Percentiles rank a stretch among this genome's conserved stretches.
Evolutionary conservation across 495 filamentous ascomycete genomes (phyloP).

Genomic region (Tuber magnatum): DNA sequence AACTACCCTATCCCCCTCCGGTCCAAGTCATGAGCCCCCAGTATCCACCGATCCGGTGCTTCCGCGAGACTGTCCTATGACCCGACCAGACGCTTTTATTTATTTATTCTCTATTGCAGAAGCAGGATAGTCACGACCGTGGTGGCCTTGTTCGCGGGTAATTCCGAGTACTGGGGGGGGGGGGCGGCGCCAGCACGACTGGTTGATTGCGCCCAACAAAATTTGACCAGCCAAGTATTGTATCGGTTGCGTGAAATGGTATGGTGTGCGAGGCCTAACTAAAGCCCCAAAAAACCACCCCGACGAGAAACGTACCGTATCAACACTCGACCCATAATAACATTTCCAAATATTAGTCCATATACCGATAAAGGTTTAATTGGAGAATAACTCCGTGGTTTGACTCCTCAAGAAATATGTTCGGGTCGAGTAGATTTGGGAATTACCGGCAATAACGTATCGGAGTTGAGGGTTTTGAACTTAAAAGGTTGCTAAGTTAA

Average conservation of each 20-base stretch:
- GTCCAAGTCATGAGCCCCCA: neutral
- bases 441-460: no score
- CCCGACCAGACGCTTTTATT: neutral
- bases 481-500: no score
- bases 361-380: no score
- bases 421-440: no score
- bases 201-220: neutral
- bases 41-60: neutral
- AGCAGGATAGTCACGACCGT: neutral
- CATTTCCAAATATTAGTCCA: no score
- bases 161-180: neutral
- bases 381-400: no score
- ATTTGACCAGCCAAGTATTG: neutral
- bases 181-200: neutral
- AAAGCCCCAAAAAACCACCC: no score
- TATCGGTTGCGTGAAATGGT: neutral
- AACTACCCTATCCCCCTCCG: neutral
- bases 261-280: no score
- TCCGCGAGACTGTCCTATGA: neutral
- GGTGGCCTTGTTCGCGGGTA: neutral
- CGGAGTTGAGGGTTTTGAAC: no score
- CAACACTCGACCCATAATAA: no score
- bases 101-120: neutral
- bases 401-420: no score
- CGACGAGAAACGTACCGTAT: no score